phyloP scores from a whole-genome alignment of 148 eudicot genomes.

The Pouteria glomerata region DNA sequence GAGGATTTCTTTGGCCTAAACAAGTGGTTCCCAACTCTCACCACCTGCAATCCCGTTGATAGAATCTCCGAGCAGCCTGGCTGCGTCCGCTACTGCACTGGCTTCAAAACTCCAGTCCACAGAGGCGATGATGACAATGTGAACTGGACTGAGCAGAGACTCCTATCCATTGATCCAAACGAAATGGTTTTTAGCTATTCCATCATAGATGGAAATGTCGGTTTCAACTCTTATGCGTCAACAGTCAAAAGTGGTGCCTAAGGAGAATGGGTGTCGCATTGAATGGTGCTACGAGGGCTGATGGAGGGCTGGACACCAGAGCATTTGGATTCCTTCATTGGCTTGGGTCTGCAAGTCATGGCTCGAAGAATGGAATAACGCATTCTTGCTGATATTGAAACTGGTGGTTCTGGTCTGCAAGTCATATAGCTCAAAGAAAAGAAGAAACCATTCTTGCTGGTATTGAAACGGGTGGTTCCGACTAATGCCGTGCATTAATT shows the following conservation, averaged over 20 bases:
- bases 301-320: conserved; percentile 29
- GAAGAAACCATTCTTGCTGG: too few species aligned
- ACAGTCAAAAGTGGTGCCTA: conserved; percentile 18
- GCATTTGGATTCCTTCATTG: conserved; percentile 29
- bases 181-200: conserved; percentile 25
- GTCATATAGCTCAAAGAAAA: too few species aligned
- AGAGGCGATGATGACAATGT: not conserved
- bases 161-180: conserved; percentile 21
- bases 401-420: too few species aligned
- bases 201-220: conserved; percentile 38
- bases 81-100: conserved; percentile 28
- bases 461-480: too few species aligned
- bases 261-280: conserved; percentile 24
- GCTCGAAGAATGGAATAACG: conserved; percentile 32
- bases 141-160: conserved; percentile 40
- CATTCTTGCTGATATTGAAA: not conserved
- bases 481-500: too few species aligned
- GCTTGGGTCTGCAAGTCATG: conserved; percentile 30
- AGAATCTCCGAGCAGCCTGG: conserved; percentile 25
- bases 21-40: conserved; percentile 32
- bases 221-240: conserved; percentile 33
- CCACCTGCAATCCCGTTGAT: conserved; percentile 16
- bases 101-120: conserved; percentile 9
- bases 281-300: conserved; percentile 40
- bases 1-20: conserved; percentile 29